Evolutionary conservation across 2,329 filamentous ascomycete species (phyloP).

Genomic region (Phoma sp.): DNA sequence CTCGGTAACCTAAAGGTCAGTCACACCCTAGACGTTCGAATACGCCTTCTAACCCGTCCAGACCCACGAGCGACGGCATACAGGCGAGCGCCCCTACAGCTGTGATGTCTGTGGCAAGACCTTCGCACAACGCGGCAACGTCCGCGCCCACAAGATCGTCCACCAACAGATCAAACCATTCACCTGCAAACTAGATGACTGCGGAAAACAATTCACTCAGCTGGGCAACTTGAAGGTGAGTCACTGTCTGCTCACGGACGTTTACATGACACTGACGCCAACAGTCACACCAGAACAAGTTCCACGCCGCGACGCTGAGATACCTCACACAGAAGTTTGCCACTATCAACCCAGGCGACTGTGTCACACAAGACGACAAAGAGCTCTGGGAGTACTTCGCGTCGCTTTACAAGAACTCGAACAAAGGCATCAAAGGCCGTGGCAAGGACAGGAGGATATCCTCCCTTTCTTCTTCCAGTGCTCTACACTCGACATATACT

Average conservation of each 20-base stretch:
- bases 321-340: conserved; percentile 74
- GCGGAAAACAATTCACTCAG: conserved; percentile 87
- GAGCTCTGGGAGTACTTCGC: conserved; percentile 86
- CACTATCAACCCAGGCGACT: conserved; percentile 64
- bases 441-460: conserved; percentile 80
- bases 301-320: conserved; percentile 77
- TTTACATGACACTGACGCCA: conserved; percentile 16
- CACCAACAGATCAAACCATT: conserved; percentile 80
- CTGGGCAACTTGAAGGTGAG: conserved; percentile 87
- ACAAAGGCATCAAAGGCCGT: conserved; percentile 96
- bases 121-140: conserved; percentile 86
- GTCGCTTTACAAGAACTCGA: conserved; percentile 92
- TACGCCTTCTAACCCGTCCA: conserved; percentile 44
- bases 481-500: conserved; percentile 36
- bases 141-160: conserved; percentile 81
- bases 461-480: conserved; percentile 35
- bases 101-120: conserved; percentile 81
- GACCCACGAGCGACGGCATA: conserved; percentile 88
- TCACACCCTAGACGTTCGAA: background rate
- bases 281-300: conserved; percentile 91
- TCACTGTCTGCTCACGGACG: background rate
- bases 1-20: conserved; percentile 85
- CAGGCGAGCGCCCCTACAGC: conserved; percentile 81
- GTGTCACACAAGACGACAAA: conserved; percentile 71
- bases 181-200: conserved; percentile 80